Percentiles rank a stretch among this genome's conserved stretches.
phyloP scores from a whole-genome alignment of 2,329 filamentous ascomycete species.

The Stagonosporopsis vannaccii region DNA sequence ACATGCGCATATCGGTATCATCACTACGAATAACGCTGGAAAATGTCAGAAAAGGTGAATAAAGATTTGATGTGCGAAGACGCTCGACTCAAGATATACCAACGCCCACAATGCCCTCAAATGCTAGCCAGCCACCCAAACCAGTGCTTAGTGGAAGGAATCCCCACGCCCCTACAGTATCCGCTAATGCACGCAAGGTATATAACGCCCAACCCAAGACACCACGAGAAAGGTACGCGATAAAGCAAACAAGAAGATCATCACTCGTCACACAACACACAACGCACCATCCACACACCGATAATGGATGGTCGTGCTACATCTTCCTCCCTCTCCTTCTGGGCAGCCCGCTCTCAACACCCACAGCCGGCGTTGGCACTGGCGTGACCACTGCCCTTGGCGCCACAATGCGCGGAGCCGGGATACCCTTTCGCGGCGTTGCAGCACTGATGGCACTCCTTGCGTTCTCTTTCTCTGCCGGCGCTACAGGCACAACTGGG shows the following conservation, averaged over 20 bases:
- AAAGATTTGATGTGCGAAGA: too few species aligned
- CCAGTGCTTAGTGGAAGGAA: background rate
- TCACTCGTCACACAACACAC: slow-evolving; percentile 1
- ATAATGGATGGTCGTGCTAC: background rate
- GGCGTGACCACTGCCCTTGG: slow-evolving; percentile 9
- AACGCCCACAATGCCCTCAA: too few species aligned
- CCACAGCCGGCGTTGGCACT: slow-evolving; percentile 15
- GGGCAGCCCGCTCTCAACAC: slow-evolving; percentile 40
- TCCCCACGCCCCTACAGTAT: background rate
- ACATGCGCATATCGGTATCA: too few species aligned
- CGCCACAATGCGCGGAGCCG: slow-evolving; percentile 29
- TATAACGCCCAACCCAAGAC: slow-evolving; percentile 7
- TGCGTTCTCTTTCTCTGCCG: slow-evolving; percentile 26
- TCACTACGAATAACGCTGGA: too few species aligned
- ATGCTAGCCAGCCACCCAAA: too few species aligned
- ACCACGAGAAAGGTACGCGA: too few species aligned
- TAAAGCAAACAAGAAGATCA: background rate
- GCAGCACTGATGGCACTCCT: slow-evolving; percentile 31
- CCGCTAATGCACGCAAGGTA: slow-evolving; percentile 11
- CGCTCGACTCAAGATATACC: too few species aligned
- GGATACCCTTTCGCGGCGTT: slow-evolving; percentile 43
- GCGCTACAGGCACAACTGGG: slow-evolving; percentile 1
- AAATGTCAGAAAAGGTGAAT: too few species aligned
- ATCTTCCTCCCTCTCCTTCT: slow-evolving; percentile 37
- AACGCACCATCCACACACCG: background rate